Evolutionary conservation across 1,139 yeast genomes (phyloP).

Genomic region (Lodderomyces jiufengensis): DNA sequence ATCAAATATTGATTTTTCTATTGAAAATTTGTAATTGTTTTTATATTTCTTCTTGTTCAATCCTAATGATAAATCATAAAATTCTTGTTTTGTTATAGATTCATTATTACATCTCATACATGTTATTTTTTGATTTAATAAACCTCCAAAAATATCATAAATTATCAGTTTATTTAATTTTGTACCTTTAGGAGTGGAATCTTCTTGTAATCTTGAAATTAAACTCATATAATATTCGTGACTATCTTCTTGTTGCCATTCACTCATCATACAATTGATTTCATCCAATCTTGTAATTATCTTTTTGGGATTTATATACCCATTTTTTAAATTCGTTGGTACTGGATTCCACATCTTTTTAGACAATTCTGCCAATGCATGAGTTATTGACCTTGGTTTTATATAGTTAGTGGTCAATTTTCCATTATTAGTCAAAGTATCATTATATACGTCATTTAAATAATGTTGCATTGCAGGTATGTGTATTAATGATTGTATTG

Average conservation of each 20-base stretch:
- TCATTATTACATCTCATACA: constrained; percentile 77
- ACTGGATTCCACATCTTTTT: constrained; percentile 59
- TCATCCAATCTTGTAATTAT: constrained; percentile 72
- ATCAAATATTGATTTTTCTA: constrained; percentile 71
- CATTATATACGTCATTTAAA: constrained; percentile 50
- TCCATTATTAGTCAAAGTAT: constrained; percentile 41
- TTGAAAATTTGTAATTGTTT: constrained; percentile 40
- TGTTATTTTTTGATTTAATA: constrained; percentile 76
- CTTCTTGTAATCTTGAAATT: constrained; percentile 85
- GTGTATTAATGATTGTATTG: constrained; percentile 85
- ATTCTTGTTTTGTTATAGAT: constrained; percentile 89
- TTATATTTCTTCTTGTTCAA: constrained; percentile 35
- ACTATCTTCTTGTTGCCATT: constrained; percentile 97
- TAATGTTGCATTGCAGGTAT: constrained; percentile 90
- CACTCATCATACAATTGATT: constrained; percentile 93
- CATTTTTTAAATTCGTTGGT: constrained; percentile 10
- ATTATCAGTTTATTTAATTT: constrained; percentile 78
- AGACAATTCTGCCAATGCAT: constrained; percentile 68
- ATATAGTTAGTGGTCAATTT: constrained; percentile 24
- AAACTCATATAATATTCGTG: constrained; percentile 95
- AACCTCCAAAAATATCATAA: constrained; percentile 92
- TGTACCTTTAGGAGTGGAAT: constrained; percentile 81
- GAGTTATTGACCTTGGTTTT: constrained; percentile 60
- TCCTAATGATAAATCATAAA: constrained; percentile 84
- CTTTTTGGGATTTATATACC: constrained; percentile 68